These are phyloP conservation scores for Coriaria nepalensis DNA, from an alignment of 306 rosid species.

Conservation along the genomic window DNA sequence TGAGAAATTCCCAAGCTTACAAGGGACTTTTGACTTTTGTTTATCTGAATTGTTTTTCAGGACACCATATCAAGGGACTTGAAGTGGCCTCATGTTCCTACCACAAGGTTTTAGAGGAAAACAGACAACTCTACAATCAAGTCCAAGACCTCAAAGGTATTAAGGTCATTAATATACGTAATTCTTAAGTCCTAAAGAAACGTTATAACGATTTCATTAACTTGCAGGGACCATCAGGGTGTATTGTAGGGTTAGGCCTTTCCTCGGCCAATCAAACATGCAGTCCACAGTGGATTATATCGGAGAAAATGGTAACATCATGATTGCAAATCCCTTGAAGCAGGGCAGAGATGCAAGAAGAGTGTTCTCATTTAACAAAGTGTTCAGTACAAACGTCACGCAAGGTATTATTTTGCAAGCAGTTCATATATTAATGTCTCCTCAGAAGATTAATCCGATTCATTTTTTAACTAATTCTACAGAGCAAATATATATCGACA, in stretches of 20 bases:
- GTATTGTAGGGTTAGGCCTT: constrained; percentile 90
- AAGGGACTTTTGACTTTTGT: not conserved
- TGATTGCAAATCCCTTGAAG: constrained; percentile 82
- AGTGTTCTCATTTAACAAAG: constrained; percentile 82
- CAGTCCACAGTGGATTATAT: constrained; percentile 77
- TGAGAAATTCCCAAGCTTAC: too few species aligned
- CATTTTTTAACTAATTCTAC: constrained; percentile 19
- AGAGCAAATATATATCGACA: constrained; percentile 82
- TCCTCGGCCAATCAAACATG: constrained; percentile 53
- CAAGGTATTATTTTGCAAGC: constrained; percentile 44
- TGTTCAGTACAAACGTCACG: constrained; percentile 67
- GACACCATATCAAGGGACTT: constrained; percentile 53
- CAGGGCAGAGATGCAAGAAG: constrained; percentile 82
- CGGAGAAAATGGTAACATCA: constrained; percentile 88
- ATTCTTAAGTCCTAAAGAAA: constrained; percentile 1
- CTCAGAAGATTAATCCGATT: constrained; percentile 12
- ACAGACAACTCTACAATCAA: constrained; percentile 78
- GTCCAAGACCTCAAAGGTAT: constrained; percentile 92
- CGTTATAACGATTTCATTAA: constrained; percentile 4
- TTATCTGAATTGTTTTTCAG: constrained; percentile 25
- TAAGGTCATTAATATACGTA: not conserved
- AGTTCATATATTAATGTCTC: too few species aligned
- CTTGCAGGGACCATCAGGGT: constrained; percentile 82
- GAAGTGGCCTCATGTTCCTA: constrained; percentile 74
- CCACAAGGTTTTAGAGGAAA: constrained; percentile 76